Conservation (phyloP, 2,329 filamentous ascomycete species). For the Paramyrothecium sp. region DNA sequence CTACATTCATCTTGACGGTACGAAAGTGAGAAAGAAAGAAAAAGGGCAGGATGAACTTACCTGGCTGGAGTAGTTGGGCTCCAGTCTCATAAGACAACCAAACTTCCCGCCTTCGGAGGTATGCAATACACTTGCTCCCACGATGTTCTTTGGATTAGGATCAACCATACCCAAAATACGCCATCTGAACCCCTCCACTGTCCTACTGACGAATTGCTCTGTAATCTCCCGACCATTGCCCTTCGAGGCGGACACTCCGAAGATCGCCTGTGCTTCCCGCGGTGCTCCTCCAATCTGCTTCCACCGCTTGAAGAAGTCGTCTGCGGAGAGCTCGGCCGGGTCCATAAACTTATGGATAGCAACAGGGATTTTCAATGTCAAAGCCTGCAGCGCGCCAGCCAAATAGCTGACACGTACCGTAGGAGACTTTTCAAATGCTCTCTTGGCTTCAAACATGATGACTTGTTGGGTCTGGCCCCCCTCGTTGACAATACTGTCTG, state of each 20-base stretch:
- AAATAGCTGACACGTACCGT: conserved; percentile 94
- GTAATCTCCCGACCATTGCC: conserved; percentile 61
- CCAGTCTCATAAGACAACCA: conserved; percentile 87
- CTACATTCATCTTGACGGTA: background rate
- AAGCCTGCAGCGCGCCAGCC: conserved; percentile 85
- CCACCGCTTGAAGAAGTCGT: conserved; percentile 99
- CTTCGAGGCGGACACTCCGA: conserved; percentile 57
- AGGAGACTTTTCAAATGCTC: conserved; percentile 77
- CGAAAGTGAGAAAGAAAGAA: background rate
- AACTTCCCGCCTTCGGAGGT: conserved; percentile 84
- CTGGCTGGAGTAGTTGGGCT: conserved; percentile 90
- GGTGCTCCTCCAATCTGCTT: conserved; percentile 92
- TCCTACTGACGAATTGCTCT: conserved; percentile 67
- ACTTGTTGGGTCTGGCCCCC: conserved; percentile 86
- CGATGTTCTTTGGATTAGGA: conserved; percentile 89
- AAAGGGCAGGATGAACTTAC: conserved; percentile 51
- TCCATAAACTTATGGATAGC: conserved; percentile 97
- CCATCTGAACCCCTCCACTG: conserved; percentile 86
- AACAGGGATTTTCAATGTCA: conserved; percentile 88
- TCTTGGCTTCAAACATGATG: conserved; percentile 87
- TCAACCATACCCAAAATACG: conserved; percentile 82
- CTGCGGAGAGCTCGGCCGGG: conserved; percentile 76
- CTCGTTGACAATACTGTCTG: conserved; percentile 75
- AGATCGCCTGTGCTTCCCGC: conserved; percentile 85
- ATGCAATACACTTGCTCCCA: conserved; percentile 84